phyloP scores from a whole-genome alignment of 495 filamentous ascomycete genomes.

The Penicillium samsonianum region DNA sequence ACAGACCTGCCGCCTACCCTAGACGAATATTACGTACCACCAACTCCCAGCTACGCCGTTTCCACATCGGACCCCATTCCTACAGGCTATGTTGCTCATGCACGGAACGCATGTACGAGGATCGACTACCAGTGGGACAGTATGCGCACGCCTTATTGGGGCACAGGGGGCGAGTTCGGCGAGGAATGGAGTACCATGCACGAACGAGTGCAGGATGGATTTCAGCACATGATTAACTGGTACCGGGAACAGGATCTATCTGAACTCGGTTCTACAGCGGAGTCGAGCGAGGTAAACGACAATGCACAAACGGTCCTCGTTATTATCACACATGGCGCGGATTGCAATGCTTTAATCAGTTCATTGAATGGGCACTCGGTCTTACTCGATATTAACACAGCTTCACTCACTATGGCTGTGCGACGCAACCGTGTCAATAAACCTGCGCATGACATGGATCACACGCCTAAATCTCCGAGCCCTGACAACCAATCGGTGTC shows the following conservation, averaged over 20 bases:
- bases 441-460: conserved; percentile 23
- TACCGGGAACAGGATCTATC: conserved; percentile 61
- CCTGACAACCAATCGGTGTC: conserved; percentile 39
- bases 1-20: conserved; percentile 33
- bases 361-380: conserved; percentile 86
- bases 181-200: conserved; percentile 98
- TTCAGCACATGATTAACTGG: conserved; percentile 77
- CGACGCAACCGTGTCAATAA: conserved; percentile 54
- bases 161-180: conserved; percentile 80
- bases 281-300: conserved; percentile 51
- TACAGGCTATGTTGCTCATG: conserved; percentile 83
- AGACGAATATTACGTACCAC: conserved; percentile 63
- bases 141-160: conserved; percentile 76
- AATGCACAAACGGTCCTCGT: conserved; percentile 82
- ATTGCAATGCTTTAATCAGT: conserved; percentile 93
- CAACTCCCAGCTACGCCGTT: conserved; percentile 80
- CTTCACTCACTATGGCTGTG: conserved; percentile 87
- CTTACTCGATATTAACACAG: conserved; percentile 83
- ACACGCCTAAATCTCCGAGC: conserved; percentile 15
- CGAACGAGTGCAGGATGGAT: conserved; percentile 74
- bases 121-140: conserved; percentile 97
- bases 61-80: conserved; percentile 80
- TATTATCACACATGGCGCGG: conserved; percentile 94
- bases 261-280: conserved; percentile 24
- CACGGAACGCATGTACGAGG: conserved; percentile 82